Evolutionary conservation across 2,329 filamentous ascomycete genomes (phyloP).

Genomic region (Calonectria pteridis): DNA sequence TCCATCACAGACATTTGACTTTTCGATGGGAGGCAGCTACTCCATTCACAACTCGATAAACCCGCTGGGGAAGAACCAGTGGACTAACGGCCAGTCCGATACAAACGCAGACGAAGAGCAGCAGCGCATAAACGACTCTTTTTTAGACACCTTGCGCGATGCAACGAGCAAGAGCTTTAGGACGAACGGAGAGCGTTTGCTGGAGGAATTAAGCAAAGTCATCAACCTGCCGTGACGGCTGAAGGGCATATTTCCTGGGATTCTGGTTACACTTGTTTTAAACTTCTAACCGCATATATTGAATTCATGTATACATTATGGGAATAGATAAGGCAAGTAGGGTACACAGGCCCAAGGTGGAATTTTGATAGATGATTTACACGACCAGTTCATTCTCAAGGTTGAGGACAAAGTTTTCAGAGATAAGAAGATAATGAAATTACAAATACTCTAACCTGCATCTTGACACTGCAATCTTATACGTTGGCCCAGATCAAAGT

Average conservation of each 20-base stretch:
- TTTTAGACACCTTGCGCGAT: conserved; percentile 4
- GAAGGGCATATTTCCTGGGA: neutral
- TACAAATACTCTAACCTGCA: neutral
- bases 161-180: neutral
- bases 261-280: neutral
- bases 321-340: neutral
- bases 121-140: neutral
- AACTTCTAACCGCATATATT: neutral
- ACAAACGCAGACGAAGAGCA: neutral
- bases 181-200: neutral
- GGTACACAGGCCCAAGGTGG: neutral
- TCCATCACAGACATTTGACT: neutral
- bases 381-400: conserved; percentile 24
- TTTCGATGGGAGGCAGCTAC: neutral
- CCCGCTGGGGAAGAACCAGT: neutral
- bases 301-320: neutral
- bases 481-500: too few species aligned
- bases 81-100: neutral
- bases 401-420: neutral
- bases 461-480: neutral
- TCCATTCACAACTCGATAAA: neutral
- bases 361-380: neutral
- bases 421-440: neutral
- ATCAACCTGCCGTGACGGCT: neutral
- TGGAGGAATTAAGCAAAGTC: conserved; percentile 9